Evolutionary conservation across 2,329 filamentous ascomycete species (phyloP).

Genomic region (Ceratocystis smalleyi): DNA sequence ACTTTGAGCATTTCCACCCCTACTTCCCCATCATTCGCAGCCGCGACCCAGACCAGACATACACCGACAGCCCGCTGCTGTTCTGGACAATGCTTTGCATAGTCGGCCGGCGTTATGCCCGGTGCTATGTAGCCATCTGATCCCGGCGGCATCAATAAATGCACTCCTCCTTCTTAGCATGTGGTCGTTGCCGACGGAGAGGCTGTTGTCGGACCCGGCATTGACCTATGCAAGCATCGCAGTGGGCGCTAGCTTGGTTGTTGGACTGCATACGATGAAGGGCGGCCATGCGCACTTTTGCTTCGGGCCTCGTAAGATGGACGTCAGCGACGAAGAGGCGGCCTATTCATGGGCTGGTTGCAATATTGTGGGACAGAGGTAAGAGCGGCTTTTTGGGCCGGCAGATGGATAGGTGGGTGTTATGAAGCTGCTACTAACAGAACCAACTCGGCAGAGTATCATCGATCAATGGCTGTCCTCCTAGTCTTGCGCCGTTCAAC

Average conservation of each 20-base stretch:
- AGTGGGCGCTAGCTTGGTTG: conserved; percentile 32
- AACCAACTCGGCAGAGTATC: conserved; percentile 22
- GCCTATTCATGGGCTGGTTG: conserved; percentile 38
- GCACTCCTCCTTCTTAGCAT: conserved; percentile 36
- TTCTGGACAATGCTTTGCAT: conserved; percentile 42
- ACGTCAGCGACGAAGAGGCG: conserved; percentile 36
- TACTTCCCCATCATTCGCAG: conserved; percentile 37
- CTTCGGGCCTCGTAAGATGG: conserved; percentile 29
- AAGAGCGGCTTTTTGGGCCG: not conserved
- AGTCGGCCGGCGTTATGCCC: conserved; percentile 34
- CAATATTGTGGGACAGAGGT: conserved; percentile 38
- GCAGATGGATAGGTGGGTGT: not conserved
- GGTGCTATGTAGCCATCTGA: conserved; percentile 29
- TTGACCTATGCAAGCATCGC: conserved; percentile 32
- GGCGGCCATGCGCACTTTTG: conserved; percentile 36
- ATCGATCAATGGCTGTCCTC: conserved; percentile 32
- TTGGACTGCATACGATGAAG: conserved; percentile 38
- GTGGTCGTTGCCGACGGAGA: conserved; percentile 37
- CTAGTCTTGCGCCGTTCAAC: conserved; percentile 31
- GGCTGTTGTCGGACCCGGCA: conserved; percentile 37
- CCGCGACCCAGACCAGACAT: conserved; percentile 36
- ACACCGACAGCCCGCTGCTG: conserved; percentile 32
- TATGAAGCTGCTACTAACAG: conserved; percentile 18
- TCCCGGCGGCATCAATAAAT: conserved; percentile 35
- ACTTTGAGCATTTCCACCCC: conserved; percentile 37